Evolutionary conservation across 305 asterid species (phyloP), one percentile per base, ranked within the genome.

Genomic region (Rubia peregrina): DNA sequence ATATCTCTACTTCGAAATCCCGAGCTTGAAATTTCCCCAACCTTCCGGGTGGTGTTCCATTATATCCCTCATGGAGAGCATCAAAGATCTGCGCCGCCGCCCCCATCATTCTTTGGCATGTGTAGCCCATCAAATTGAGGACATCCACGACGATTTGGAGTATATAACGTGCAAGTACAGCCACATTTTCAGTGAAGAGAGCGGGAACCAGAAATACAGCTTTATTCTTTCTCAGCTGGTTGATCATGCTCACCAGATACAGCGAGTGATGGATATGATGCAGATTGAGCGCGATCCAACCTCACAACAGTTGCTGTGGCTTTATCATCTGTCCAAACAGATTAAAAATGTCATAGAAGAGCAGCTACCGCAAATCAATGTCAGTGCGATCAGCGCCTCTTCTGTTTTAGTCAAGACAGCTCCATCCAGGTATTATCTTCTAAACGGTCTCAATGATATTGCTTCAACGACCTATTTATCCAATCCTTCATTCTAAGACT

Each of bases 171-270:
- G 73, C 55, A 13, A 46, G 26, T 19, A 57, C 63, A 21, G 33
- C 14, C 63, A 8, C 14, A 21, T 57, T 57, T 7, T 57, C 14
- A 12, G 2, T 57, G 14, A 57, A 22, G 36, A 24, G 7, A 19
- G 14, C 7, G 13, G 14, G 6, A 22, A 4, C 63, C 14, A 11
- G 55, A 48, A 48, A 2, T 48, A 16, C 14, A 22, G 12, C 63
- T 3, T 2, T 9, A 22, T 57, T 57, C 38, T 3, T 61, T 12
- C 65, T 12, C 43, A 38, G 65, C 65, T 61, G 36, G 65, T 73
- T 13, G 73, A 75, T 33, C 56, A 48, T 48, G 72, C 70, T 4
- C 67, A 70, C 42, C 78, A 77, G 44, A 77, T 80, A 19, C 77
- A 77, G 14, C 73, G 73, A 62, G 63, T 74, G 17, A 22, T 79